Evolutionary conservation across 768 basidiomycete genomes (phyloP), one percentile per base, ranked within the genome.

Genomic region (Russula lepida): DNA sequence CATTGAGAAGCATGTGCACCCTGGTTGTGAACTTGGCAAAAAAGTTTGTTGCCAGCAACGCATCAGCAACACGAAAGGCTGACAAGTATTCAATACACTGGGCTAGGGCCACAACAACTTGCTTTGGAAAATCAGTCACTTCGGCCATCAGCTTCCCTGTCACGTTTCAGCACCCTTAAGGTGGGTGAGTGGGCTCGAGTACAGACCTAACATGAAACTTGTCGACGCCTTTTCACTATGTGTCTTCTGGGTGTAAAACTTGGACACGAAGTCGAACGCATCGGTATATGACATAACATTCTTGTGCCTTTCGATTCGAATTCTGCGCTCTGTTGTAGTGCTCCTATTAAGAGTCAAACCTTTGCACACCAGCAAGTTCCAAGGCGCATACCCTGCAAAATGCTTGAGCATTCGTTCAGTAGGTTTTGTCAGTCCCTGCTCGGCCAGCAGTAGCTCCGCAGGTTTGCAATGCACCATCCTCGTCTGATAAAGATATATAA

Each of bases 401-500:
- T 92, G 81, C 0, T 73, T 72, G 28, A 98, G 72, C 74, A 95
- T 83, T 66, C 88, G 91, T 63, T 83, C 82, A 0, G 90, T 93
- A 25, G 82, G 74, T 41, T 79, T 79, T 54, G 84, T 89, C 30
- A 95, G 69, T 3, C 78, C 81, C 7, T 73, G 67, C 54, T 76
- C 71, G 6, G 85, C 84, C 12, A 94, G 70, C 1, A 97, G 76
- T 2, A 98, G 72, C 66, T 98, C 95, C 1, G 85, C 78, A 5
- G 95, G 95, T 64, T 82, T 83, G 23, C 85, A 81, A 70, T 99
- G 94, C 2, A 87, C 83, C 63, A 99, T 78, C 47, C 95, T 78
- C 0, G 95, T 98, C 89, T 97, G 66, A 56, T 8, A 56, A 8
- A 17, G 37, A 56, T 9, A 30, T 27, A 47, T 50, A 35, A 53